Evolutionary conservation across 129 eudicot species (phyloP).

Genomic region (Flaveria bidentis): DNA sequence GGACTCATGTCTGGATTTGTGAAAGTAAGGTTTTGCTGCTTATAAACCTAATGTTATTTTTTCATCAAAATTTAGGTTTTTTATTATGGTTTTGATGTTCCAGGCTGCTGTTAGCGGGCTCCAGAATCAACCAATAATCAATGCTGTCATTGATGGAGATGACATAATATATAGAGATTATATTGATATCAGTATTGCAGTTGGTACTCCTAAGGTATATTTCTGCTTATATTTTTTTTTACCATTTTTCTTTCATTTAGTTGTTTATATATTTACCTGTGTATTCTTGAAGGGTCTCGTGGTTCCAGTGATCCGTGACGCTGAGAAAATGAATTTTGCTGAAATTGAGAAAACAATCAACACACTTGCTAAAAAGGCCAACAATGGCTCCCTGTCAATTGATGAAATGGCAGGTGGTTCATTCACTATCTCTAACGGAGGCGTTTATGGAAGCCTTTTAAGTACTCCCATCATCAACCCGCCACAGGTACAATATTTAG

Average conservation of each 20-base stretch:
- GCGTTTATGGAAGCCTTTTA: constrained; percentile 66
- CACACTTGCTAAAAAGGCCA: constrained; percentile 63
- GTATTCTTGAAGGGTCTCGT: constrained; percentile 68
- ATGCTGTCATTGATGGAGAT: constrained; percentile 75
- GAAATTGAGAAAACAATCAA: constrained; percentile 74
- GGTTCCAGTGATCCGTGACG: constrained; percentile 81
- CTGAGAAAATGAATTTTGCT: constrained; percentile 79
- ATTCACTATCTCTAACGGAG: constrained; percentile 70
- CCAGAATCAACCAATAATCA: constrained; percentile 63
- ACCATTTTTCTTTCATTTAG: background rate
- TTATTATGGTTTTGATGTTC: constrained; percentile 7
- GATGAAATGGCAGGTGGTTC: constrained; percentile 83
- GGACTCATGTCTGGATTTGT: constrained; percentile 76
- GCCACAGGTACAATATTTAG: constrained; percentile 50
- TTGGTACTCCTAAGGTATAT: constrained; percentile 63
- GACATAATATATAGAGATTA: constrained; percentile 71
- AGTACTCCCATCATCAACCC: constrained; percentile 76
- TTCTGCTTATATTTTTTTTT: constrained; percentile 5
- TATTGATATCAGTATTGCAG: constrained; percentile 71
- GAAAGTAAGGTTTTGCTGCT: constrained; percentile 41
- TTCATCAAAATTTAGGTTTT: background rate
- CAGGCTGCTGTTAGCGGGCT: constrained; percentile 76
- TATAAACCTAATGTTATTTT: background rate
- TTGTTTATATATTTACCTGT: background rate
- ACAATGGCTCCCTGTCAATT: constrained; percentile 59